Evolutionary conservation across 345 rosid genomes (phyloP).

Genomic region (Mangifera indica): DNA sequence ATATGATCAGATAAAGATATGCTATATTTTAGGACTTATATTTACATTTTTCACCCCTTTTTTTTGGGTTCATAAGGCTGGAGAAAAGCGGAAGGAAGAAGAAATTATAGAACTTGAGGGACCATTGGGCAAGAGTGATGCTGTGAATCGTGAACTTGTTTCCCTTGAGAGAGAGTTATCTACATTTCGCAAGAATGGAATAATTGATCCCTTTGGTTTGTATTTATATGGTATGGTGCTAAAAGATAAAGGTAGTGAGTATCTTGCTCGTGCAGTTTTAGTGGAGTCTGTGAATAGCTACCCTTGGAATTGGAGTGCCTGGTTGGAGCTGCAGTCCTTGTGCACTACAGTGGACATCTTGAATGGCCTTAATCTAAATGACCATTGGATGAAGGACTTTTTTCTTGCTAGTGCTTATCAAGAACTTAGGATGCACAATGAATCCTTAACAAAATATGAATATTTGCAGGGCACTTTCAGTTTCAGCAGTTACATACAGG

Average conservation of each 20-base stretch:
- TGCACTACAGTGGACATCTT: constrained; percentile 70
- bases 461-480: constrained; percentile 68
- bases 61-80: constrained; percentile 55
- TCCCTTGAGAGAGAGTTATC: constrained; percentile 83
- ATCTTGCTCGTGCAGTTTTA: constrained; percentile 65
- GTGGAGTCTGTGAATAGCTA: constrained; percentile 91
- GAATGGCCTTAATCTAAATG: constrained; percentile 66
- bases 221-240: constrained; percentile 88
- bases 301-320: constrained; percentile 99
- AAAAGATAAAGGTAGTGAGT: constrained; percentile 82
- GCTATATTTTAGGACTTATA: background rate
- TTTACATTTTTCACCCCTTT: background rate
- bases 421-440: constrained; percentile 87
- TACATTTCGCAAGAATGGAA: constrained; percentile 62
- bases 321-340: constrained; percentile 86
- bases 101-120: constrained; percentile 93
- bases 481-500: constrained; percentile 84
- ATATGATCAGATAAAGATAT: background rate
- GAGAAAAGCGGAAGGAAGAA: constrained; percentile 95
- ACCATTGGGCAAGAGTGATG: constrained; percentile 74
- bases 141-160: constrained; percentile 70
- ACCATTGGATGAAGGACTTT: constrained; percentile 98
- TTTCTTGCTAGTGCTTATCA: constrained; percentile 82
- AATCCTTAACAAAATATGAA: constrained; percentile 73
- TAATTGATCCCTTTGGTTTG: constrained; percentile 77